Conservation (phyloP, 345 rosid genomes). For the Nasturtium officinale region DNA sequence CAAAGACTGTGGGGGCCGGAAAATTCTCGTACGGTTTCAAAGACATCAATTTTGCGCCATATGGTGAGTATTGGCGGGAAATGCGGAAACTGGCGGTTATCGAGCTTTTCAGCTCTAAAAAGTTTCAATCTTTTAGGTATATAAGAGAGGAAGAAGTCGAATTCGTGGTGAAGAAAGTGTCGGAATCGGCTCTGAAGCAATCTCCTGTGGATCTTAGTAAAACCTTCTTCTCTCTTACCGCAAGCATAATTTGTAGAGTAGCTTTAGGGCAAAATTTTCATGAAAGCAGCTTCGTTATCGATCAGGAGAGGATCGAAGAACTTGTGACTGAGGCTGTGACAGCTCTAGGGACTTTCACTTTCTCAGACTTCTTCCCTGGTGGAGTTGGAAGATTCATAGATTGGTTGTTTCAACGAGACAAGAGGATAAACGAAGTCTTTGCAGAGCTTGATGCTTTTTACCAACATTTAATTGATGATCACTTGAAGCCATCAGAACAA, state of each 20-base stretch:
- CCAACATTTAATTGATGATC: slow-evolving; percentile 52
- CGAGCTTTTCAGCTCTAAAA: slow-evolving; percentile 48
- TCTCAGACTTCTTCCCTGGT: slow-evolving; percentile 44
- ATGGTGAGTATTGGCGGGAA: slow-evolving; percentile 47
- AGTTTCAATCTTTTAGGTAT: slow-evolving; percentile 40
- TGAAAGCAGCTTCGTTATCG: slow-evolving; percentile 24
- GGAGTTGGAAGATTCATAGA: slow-evolving; percentile 46
- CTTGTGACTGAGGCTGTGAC: background rate
- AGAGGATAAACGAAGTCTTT: slow-evolving; percentile 41
- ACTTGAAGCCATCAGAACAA: slow-evolving; percentile 39
- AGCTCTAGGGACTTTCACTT: slow-evolving; percentile 16
- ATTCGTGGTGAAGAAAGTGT: slow-evolving; percentile 27
- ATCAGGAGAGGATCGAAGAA: slow-evolving; percentile 1
- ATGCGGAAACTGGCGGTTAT: slow-evolving; percentile 40
- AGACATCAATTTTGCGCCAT: slow-evolving; percentile 49
- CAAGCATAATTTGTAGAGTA: slow-evolving; percentile 41
- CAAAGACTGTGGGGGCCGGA: slow-evolving; percentile 20
- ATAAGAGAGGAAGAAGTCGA: slow-evolving; percentile 51
- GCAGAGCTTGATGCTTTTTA: slow-evolving; percentile 47
- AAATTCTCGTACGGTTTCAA: slow-evolving; percentile 45
- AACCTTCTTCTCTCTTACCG: slow-evolving; percentile 31
- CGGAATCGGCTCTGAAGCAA: slow-evolving; percentile 10
- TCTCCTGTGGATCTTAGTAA: slow-evolving; percentile 39
- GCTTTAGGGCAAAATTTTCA: slow-evolving; percentile 52
- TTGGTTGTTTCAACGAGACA: slow-evolving; percentile 36